A percentile compares a stretch with the other conserved stretches of the same genome.
Conservation (phyloP, 2,329 filamentous ascomycete genomes). For the Capronia epimyces region DNA sequence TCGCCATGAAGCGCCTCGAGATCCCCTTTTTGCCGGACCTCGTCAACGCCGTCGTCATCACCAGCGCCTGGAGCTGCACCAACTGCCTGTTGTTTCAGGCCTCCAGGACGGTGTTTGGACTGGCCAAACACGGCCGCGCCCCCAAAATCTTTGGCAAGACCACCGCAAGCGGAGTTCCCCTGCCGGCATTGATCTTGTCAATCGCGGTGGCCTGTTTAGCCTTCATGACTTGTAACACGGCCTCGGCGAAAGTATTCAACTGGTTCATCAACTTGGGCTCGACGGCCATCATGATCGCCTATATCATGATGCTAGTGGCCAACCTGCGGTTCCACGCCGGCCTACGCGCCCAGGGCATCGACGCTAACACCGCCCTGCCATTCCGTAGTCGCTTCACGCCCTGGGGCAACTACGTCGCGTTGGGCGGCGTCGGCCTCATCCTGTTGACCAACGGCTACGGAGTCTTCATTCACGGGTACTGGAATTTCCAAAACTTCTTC, state of each 20-base stretch:
- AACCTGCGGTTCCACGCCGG: neutral
- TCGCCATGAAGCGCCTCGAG: slow-evolving; percentile 54
- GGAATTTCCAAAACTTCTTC: neutral
- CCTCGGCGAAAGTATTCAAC: neutral
- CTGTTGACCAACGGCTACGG: slow-evolving; percentile 1
- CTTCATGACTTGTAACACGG: neutral
- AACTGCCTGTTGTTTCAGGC: slow-evolving; percentile 56
- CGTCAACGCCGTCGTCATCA: slow-evolving; percentile 51
- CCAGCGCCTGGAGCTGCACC: slow-evolving; percentile 52
- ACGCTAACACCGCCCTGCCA: slow-evolving; percentile 51
- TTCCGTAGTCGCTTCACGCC: slow-evolving; percentile 64
- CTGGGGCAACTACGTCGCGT: neutral
- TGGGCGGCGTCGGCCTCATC: neutral
- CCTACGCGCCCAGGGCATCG: neutral
- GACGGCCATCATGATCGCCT: neutral
- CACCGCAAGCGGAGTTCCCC: slow-evolving; percentile 59
- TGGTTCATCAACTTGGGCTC: neutral
- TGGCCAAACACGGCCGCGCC: slow-evolving; percentile 52
- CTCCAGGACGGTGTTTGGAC: slow-evolving; percentile 54
- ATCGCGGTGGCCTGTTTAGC: neutral
- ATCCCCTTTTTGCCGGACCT: slow-evolving; percentile 52
- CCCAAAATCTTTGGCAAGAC: slow-evolving; percentile 44
- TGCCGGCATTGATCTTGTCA: slow-evolving; percentile 31
- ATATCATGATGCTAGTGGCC: neutral
- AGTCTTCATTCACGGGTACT: slow-evolving; percentile 3